Evolutionary conservation across 108 stramenopile genomes (phyloP).

Genomic region (Skeletonema costatum): DNA sequence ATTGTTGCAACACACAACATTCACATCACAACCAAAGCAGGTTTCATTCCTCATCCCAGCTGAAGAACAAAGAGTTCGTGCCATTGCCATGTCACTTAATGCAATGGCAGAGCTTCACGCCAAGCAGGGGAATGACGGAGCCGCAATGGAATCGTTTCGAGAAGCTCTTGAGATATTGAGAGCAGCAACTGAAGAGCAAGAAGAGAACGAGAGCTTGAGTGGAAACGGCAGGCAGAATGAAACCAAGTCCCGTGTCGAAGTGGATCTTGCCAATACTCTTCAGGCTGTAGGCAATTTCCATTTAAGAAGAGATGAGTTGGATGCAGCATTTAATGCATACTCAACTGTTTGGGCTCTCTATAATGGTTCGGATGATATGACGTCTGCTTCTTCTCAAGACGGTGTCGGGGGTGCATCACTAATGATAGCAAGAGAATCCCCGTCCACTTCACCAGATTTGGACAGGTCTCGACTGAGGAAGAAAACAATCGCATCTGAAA

Average conservation of each 20-base stretch:
- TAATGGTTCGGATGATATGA: not conserved
- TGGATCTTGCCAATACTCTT: slow-evolving; percentile 19
- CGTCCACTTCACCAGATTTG: too few relatives aligned
- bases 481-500: too few relatives aligned
- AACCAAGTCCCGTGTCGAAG: slow-evolving; percentile 1
- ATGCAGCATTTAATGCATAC: slow-evolving; percentile 28
- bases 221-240: slow-evolving; percentile 13
- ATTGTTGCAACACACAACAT: too few relatives aligned
- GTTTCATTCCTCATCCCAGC: slow-evolving; percentile 14
- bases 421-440: too few relatives aligned
- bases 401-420: too few relatives aligned
- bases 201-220: slow-evolving; percentile 28
- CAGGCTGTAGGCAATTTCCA: slow-evolving; percentile 37
- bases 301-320: slow-evolving; percentile 36
- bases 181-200: slow-evolving; percentile 50
- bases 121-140: slow-evolving; percentile 18
- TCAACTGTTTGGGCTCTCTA: slow-evolving; percentile 32
- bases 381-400: too few relatives aligned
- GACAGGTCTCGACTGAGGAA: too few relatives aligned
- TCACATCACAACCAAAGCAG: not conserved
- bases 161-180: slow-evolving; percentile 43
- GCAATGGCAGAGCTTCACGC: slow-evolving; percentile 26
- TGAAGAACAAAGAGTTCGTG: slow-evolving; percentile 35
- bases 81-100: slow-evolving; percentile 32
- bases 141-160: slow-evolving; percentile 35